Evolutionary conservation across 2,329 filamentous ascomycete species (phyloP), one percentile per base, ranked within the genome.

Genomic region (Alternaria triticina): DNA sequence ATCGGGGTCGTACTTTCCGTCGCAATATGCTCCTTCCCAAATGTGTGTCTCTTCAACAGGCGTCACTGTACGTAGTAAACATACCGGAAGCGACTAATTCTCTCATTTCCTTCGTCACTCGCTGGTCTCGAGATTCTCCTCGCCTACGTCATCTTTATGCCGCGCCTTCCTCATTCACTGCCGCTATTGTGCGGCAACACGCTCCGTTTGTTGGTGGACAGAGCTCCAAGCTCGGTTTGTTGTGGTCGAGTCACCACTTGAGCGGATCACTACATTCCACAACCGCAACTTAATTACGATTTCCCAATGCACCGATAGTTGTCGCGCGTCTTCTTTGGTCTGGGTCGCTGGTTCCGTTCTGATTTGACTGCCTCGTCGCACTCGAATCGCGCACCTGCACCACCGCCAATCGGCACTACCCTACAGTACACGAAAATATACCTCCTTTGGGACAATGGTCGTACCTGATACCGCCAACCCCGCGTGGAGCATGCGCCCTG

Each of bases 121-220:
- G n/a, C 44, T 40, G n/a, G 13, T 54, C 43, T 43, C 60, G 52
- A 27, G 17, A 13, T 28, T 23, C 12, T 13, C 22, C 5, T 17
- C 33, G 20, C 9, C 25, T 28, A 66, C 61, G 57, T 62, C 64
- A 65, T 51, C 52, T 68, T 65, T 23, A 61, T 59, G 62, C 47
- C 33, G 61, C 52, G 20, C 54, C 45, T 69, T 63, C 66, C 59
- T 20, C 28, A 36, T 46, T 51, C 52, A 49, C 62, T 54, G 54
- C 46, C 44, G 60, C 49, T 57, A 55, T 22, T 40, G 50, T 52
- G 30, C 54, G 59, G 54, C 51, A 36, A 58, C 59, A 36, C 27
- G 27, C 25, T 61, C 27, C 61, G 68, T 66, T 66, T 70, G 66
- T 68, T 54, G 44, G 60, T 64, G 59, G 60, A 47, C 25, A 30